These are phyloP conservation scores for Sequoiadendron giganteum DNA, from an alignment of 75 land plant species.

Conservation along the genomic window DNA sequence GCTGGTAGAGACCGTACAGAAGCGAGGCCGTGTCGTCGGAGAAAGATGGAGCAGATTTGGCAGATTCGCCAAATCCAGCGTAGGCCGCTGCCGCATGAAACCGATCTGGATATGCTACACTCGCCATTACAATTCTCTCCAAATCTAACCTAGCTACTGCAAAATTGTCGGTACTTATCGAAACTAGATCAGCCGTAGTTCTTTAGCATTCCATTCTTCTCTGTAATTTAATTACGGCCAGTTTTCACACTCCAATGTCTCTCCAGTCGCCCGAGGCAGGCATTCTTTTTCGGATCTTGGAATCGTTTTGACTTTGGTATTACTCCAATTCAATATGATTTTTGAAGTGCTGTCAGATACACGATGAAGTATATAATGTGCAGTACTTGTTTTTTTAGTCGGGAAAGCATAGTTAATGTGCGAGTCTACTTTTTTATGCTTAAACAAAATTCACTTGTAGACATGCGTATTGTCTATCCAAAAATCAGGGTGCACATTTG, in stretches of 20 bases:
- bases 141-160: not conserved
- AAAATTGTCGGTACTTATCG: not conserved
- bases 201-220: not conserved
- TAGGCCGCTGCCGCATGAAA: constrained; percentile 93
- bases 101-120: constrained; percentile 74
- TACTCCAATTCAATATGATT: no score
- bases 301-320: no score
- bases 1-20: constrained; percentile 75
- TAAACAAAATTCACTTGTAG: no score
- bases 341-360: no score
- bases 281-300: not conserved
- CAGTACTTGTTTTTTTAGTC: no score
- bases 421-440: no score
- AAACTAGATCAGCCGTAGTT: not conserved
- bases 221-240: not conserved
- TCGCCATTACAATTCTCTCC: constrained; percentile 26
- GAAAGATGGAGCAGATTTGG: constrained; percentile 36
- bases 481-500: no score
- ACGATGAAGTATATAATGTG: no score
- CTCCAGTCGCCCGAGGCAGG: not conserved
- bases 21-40: constrained; percentile 48
- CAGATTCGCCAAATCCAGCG: constrained; percentile 69
- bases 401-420: no score
- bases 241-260: no score
- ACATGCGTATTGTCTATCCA: no score